These are phyloP conservation scores for Chlamydomonas sp. DNA, from an alignment of 139 green algal genomes.

Conservation along the genomic window DNA sequence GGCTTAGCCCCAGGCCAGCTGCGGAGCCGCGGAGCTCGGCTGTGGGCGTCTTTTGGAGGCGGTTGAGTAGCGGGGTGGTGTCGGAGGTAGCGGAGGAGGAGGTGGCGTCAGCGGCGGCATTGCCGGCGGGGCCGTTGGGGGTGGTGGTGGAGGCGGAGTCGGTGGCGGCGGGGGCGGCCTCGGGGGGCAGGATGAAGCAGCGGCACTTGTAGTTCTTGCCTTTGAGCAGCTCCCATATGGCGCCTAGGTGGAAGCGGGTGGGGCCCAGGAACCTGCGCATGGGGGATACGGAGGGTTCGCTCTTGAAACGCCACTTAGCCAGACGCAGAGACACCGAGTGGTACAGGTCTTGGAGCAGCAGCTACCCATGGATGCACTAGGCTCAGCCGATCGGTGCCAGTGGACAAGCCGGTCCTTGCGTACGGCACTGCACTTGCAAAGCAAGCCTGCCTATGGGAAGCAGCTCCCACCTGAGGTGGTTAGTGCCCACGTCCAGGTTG, in stretches of 20 bases:
- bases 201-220: slow-evolving; percentile 35
- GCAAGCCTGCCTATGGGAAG: too few relatives aligned
- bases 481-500: slow-evolving; percentile 85
- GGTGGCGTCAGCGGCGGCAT: neutral
- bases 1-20: too few relatives aligned
- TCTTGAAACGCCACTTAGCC: slow-evolving; percentile 55
- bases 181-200: slow-evolving; percentile 9
- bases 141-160: neutral
- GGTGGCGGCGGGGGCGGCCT: neutral
- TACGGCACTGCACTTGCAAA: too few relatives aligned
- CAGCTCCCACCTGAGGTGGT: slow-evolving; percentile 66
- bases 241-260: slow-evolving; percentile 74
- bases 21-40: too few relatives aligned
- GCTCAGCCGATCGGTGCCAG: too few relatives aligned
- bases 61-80: neutral
- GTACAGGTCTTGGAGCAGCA: too few relatives aligned
- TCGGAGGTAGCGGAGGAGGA: neutral
- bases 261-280: slow-evolving; percentile 58
- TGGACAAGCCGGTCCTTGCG: too few relatives aligned
- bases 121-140: too few relatives aligned
- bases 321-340: neutral
- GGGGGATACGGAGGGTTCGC: too few relatives aligned
- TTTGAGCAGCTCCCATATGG: slow-evolving; percentile 68
- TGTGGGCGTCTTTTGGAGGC: neutral
- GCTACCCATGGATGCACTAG: too few relatives aligned